phyloP scores from a whole-genome alignment of 1,139 yeast species.

The Candida anutae region DNA sequence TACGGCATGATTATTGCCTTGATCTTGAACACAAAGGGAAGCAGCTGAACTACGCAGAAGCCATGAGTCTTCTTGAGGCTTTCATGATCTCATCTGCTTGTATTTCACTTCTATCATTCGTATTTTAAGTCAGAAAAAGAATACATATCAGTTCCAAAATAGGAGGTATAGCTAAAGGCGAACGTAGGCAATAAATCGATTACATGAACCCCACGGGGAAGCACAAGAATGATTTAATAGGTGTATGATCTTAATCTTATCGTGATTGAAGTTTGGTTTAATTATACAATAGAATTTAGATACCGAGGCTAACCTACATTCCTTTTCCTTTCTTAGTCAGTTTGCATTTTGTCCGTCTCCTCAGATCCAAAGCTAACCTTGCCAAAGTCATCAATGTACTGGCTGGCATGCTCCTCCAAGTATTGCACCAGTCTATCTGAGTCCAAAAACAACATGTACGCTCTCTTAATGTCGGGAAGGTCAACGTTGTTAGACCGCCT shows the following conservation, averaged over 20 bases:
- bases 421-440: conserved; percentile 79
- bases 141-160: too few species aligned
- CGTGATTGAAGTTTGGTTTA: not conserved
- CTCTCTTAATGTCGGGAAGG: conserved; percentile 78
- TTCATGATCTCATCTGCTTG: too few species aligned
- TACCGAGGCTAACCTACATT: not conserved
- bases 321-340: conserved; percentile 16
- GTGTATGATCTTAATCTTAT: too few species aligned
- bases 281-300: not conserved
- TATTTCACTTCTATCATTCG: too few species aligned
- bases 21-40: conserved; percentile 83
- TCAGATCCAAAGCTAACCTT: conserved; percentile 43
- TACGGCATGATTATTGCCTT: conserved; percentile 93
- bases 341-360: conserved; percentile 43
- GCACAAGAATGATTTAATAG: too few species aligned
- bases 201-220: too few species aligned
- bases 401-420: conserved; percentile 58
- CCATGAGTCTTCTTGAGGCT: too few species aligned
- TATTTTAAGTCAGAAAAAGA: too few species aligned
- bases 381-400: conserved; percentile 69
- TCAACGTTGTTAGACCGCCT: conserved; percentile 69
- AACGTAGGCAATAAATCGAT: too few species aligned
- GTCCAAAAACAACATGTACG: conserved; percentile 82
- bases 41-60: too few species aligned
- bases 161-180: too few species aligned